Base-by-base conservation (phyloP, 2,329 filamentous ascomycete genomes). In the Colletotrichum gloeosporioides region DNA sequence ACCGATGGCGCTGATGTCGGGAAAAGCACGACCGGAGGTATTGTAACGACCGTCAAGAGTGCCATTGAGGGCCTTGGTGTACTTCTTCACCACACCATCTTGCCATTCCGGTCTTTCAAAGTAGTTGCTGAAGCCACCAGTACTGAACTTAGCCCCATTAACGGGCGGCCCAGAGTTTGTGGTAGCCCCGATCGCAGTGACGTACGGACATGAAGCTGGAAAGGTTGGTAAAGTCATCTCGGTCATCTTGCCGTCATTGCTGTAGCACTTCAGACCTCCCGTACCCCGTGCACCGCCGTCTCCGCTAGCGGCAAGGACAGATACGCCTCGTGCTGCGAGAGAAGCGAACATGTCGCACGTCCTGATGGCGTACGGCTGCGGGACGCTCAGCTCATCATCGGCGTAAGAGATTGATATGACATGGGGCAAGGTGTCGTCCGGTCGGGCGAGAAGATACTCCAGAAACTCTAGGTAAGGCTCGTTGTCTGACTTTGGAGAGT, bases 121-220 rank as follows among this genome's bases (percentile, higher is more conserved):
- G 78, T 88, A 87, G 73, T 88, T 85, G 74, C 87, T 89, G 82
- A 91, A 91, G 6, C 90, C 90, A 9, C 90, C 89, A 4, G 86
- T 84, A 69, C 87, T 89, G 79, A 87, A 89, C n/a, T 78, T 78
- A 3, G 89, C 86, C 4, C 85, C 89, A 4, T 78, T 80, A 13
- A 88, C 85, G 1, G 86, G 86, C 6, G 83, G 81, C 4, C 79
- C 78, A 3, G 78, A 78, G 78, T 85, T 85, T 53, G 77, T 80
- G 2, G 91, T 92, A 2, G 90, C 93, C 8, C 93, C 93, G 2
- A 95, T 90, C 4, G 89, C 85, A 1, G 93, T 95, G 9, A 95
- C 90, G 82, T 91, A 95, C 0, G 93, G 93, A 79, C 93, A 95
- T 0, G 90, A 89, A 0, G 89, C 90, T 0, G 93, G 93, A 83